Percentiles rank a stretch among this genome's conserved stretches.
Conservation (phyloP, 148 eudicot species). For the Vaccinium myrtillus region DNA sequence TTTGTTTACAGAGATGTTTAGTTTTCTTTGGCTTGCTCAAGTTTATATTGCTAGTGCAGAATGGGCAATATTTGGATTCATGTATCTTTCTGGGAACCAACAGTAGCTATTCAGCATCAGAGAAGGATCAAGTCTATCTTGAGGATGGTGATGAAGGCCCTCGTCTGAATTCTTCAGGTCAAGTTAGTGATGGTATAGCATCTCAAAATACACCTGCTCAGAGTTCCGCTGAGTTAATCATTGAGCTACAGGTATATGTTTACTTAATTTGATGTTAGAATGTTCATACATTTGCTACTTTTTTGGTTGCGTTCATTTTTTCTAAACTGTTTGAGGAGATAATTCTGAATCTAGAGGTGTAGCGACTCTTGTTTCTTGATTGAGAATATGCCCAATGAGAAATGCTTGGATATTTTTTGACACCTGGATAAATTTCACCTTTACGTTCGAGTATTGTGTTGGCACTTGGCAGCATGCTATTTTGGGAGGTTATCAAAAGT, state of each 20-base stretch:
- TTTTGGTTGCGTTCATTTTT: background rate
- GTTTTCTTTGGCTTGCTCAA: background rate
- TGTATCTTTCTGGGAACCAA: conserved; percentile 72
- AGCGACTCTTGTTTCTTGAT: background rate
- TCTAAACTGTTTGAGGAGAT: background rate
- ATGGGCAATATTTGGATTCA: conserved; percentile 76
- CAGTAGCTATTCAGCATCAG: conserved; percentile 74
- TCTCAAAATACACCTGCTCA: conserved; percentile 40
- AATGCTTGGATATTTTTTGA: background rate
- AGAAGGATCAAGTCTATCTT: conserved; percentile 67
- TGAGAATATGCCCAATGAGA: background rate
- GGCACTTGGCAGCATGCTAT: background rate
- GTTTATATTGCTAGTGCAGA: conserved; percentile 45
- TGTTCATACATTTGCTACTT: background rate
- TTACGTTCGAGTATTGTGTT: background rate
- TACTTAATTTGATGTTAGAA: background rate
- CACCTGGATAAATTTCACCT: background rate
- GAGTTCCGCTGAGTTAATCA: conserved; percentile 49
- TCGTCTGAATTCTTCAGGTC: conserved; percentile 26
- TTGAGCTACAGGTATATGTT: conserved; percentile 76
- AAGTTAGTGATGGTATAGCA: conserved; percentile 27
- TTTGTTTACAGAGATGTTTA: conserved; percentile 1
- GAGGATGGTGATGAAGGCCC: conserved; percentile 43
- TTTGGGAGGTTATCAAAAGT: background rate
- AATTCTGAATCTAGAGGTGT: background rate